Conservation (phyloP, 2,329 filamentous ascomycete genomes). For the Thielaviopsis populi region DNA sequence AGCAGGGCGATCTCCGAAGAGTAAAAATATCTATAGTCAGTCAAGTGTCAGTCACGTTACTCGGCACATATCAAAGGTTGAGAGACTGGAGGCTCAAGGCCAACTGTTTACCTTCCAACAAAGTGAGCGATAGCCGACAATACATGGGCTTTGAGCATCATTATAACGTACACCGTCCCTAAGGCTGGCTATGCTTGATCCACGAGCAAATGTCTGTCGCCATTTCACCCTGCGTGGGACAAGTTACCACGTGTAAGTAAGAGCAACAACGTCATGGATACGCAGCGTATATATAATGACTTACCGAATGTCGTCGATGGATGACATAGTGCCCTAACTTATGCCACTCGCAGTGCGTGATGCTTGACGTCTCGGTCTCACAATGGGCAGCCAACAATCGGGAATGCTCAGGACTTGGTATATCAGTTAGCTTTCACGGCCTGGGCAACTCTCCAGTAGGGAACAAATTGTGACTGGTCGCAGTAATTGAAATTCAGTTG, state of each 20-base stretch:
- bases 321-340: not conserved
- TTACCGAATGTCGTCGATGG: slow-evolving; percentile 5
- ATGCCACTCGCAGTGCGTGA: not conserved
- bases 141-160: slow-evolving; percentile 45
- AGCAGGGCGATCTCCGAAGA: slow-evolving; percentile 53
- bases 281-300: not conserved
- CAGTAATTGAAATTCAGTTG: too few species aligned
- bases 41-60: not conserved
- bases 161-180: slow-evolving; percentile 49
- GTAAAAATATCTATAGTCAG: slow-evolving; percentile 54
- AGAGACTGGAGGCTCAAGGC: not conserved
- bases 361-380: too few species aligned
- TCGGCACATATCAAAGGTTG: not conserved
- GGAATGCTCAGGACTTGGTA: not conserved
- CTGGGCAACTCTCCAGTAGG: too few species aligned
- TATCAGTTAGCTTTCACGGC: too few species aligned
- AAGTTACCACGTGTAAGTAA: not conserved
- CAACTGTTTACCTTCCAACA: slow-evolving; percentile 69
- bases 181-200: slow-evolving; percentile 43
- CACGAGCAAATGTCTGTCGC: slow-evolving; percentile 45
- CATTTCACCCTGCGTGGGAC: slow-evolving; percentile 35
- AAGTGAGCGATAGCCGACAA: slow-evolving; percentile 63
- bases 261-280: not conserved
- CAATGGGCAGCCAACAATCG: not conserved
- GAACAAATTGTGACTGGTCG: too few species aligned